phyloP scores from a whole-genome alignment of 2,329 filamentous ascomycete genomes.

The Penicillium nordicum region DNA sequence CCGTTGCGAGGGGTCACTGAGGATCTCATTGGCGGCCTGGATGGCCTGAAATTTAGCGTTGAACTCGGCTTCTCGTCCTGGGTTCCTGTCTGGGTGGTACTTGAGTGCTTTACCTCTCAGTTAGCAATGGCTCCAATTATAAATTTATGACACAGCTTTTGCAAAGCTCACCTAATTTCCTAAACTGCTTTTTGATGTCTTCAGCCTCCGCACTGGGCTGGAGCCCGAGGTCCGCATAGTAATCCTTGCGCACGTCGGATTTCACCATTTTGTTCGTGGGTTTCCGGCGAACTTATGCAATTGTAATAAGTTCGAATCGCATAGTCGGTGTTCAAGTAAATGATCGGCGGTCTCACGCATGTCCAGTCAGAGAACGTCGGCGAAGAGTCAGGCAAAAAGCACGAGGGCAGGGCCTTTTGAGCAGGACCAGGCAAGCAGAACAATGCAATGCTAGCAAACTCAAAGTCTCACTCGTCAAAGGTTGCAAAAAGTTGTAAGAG shows the following conservation, averaged over 20 bases:
- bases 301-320: conserved; percentile 10
- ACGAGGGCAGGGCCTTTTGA: neutral
- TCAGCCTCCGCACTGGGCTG: conserved; percentile 63
- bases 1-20: conserved; percentile 58
- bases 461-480: neutral
- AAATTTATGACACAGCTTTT: neutral
- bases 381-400: neutral
- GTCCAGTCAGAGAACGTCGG: conserved; percentile 11
- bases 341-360: conserved; percentile 12
- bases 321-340: conserved; percentile 12
- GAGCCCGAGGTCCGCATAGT: conserved; percentile 81
- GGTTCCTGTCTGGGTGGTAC: conserved; percentile 87
- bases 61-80: conserved; percentile 73
- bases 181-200: conserved; percentile 82
- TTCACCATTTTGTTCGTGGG: conserved; percentile 59
- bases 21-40: conserved; percentile 77
- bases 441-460: neutral
- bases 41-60: conserved; percentile 82
- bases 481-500: neutral
- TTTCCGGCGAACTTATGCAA: conserved; percentile 9
- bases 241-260: conserved; percentile 67
- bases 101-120: conserved; percentile 60
- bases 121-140: neutral
- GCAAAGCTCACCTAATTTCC: conserved; percentile 65
- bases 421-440: neutral